A percentile compares a stretch with the other conserved stretches of the same genome.
phyloP scores from a whole-genome alignment of 352 stramenopile genomes.

The Globisporangium rhizosaccharum region DNA sequence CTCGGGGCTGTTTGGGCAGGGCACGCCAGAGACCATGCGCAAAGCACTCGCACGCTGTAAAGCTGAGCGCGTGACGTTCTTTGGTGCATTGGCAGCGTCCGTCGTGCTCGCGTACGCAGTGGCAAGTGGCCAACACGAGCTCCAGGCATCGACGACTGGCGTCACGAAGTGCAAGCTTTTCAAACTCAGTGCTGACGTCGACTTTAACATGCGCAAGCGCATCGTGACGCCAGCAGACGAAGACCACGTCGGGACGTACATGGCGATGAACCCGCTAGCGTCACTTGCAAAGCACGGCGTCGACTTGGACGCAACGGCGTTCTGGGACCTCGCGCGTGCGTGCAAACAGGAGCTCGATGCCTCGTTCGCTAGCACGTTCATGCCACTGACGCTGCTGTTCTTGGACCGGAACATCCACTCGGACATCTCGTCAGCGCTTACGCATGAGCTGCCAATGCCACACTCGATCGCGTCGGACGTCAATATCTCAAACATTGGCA shows the following conservation, averaged over 20 bases:
- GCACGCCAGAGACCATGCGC: constrained; percentile 27
- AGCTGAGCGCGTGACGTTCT: constrained; percentile 31
- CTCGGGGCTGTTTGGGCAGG: constrained; percentile 32
- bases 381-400: constrained; percentile 1
- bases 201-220: constrained; percentile 4
- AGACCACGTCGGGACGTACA: background rate
- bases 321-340: constrained; percentile 15
- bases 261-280: background rate
- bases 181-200: background rate
- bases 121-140: background rate
- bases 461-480: constrained; percentile 1
- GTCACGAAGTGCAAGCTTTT: background rate
- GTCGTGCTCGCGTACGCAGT: constrained; percentile 3
- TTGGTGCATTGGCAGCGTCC: constrained; percentile 26
- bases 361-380: constrained; percentile 4
- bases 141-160: background rate
- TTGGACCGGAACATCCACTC: constrained; percentile 1
- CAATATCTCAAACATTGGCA: constrained; percentile 11
- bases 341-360: constrained; percentile 5
- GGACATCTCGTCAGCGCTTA: background rate
- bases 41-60: constrained; percentile 29
- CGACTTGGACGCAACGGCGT: background rate
- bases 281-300: constrained; percentile 1
- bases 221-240: background rate
- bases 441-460: background rate